Base-by-base conservation (phyloP, 352 stramenopile species). In the Phytophthora ramorum region DNA sequence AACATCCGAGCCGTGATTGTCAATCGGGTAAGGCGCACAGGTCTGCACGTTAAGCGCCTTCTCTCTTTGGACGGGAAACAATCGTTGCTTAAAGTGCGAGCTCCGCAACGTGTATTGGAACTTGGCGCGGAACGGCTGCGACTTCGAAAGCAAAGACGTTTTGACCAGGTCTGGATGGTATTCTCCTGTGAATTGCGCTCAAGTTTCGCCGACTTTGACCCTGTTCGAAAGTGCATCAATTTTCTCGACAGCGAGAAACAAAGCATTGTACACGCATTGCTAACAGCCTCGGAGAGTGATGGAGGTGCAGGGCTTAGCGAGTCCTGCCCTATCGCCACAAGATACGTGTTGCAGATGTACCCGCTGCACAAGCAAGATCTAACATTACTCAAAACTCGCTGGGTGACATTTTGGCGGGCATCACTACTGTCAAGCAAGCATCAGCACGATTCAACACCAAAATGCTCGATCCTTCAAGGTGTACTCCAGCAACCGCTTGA, bases 311-410 rank as follows among this genome's bases (percentile, higher is more conserved):
- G 85, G 0, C 70, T 95, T n/a, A 89, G 92, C 53, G 85, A 93
- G 46, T 83, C 76, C 26, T 89, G 85, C 30, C 62, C 82, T 17
- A 67, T 93, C 30, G 85, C 85, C 30, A 61, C 69, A 45, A 79
- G 83, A 53, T 81, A 87, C 54, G 89, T 97, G 14, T 61, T 91
- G 34, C 78, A 90, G 20, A 93, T 96, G 81, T 93, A 96, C 58
- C 91, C 91, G 19, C 78, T 97, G 7, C 91, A 97, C 69, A 97
- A 96, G 57, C 79, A 90, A 43, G 81, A 93, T 28, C 62, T 97
- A 13, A 52, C 73, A 1, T 40, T 71, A 20, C 63, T 97, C 17
- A 76, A 88, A 28, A 67, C 55, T 13, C 61, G 79, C 20, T 97
- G 91, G 90, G 83, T 97, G 32, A 93, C 83, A 17, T 97, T 86